Percentiles rank a stretch among this genome's conserved stretches.
Conservation (phyloP, 306 rosid species). For the Glycine latifolia region DNA sequence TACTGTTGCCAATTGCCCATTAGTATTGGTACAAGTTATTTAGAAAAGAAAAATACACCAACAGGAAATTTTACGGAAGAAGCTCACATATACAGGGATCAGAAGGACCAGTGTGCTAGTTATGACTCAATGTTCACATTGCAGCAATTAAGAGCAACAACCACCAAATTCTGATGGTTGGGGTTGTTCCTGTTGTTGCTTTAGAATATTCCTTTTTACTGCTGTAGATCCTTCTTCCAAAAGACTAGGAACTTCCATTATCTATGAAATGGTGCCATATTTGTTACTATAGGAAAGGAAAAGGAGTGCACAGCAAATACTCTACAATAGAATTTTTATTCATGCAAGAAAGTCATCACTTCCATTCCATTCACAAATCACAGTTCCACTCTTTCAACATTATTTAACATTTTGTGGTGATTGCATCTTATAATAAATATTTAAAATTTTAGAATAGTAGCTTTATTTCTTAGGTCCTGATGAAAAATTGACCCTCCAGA, state of each 20-base stretch:
- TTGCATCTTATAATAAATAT: neutral
- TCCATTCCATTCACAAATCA: neutral
- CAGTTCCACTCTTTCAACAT: neutral
- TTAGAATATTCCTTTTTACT: constrained; percentile 67
- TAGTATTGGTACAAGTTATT: constrained; percentile 41
- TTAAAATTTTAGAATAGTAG: neutral
- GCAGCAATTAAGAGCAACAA: constrained; percentile 68
- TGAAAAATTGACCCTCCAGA: too few relatives aligned
- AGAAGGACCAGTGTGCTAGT: constrained; percentile 46
- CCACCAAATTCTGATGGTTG: constrained; percentile 54
- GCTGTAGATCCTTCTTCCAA: constrained; percentile 81
- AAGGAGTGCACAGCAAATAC: constrained; percentile 24
- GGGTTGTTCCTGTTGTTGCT: constrained; percentile 68
- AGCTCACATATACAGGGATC: constrained; percentile 58
- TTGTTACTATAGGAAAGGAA: constrained; percentile 41
- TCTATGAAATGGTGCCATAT: constrained; percentile 55
- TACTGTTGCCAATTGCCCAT: constrained; percentile 42
- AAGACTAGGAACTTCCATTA: constrained; percentile 93
- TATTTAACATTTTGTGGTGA: constrained; percentile 7
- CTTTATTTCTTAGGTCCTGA: neutral
- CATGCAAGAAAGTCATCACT: constrained; percentile 26
- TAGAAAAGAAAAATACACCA: constrained; percentile 46
- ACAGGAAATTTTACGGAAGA: constrained; percentile 34
- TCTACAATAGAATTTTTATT: neutral
- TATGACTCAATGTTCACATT: constrained; percentile 28